Evolutionary conservation across 352 stramenopile genomes (phyloP).

Genomic region (Globisporangium radiosum): DNA sequence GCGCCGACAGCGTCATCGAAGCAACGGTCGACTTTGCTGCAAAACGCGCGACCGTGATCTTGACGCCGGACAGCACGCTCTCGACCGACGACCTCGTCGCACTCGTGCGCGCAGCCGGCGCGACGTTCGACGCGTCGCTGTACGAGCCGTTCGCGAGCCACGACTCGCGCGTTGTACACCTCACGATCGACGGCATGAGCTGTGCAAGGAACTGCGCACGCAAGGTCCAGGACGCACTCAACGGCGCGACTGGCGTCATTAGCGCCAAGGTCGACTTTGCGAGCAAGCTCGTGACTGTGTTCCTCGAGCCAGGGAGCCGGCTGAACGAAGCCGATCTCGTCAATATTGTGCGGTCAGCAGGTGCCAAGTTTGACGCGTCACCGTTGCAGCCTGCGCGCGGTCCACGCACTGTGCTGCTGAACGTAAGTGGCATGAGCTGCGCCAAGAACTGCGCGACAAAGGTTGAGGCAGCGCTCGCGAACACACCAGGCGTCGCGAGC

Average conservation of each 20-base stretch:
- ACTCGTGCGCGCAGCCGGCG: constrained; percentile 36
- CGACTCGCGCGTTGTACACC: constrained; percentile 65
- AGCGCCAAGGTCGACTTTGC: constrained; percentile 75
- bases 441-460: constrained; percentile 77
- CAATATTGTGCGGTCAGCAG: constrained; percentile 44
- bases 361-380: constrained; percentile 57
- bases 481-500: constrained; percentile 40
- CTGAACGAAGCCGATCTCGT: constrained; percentile 61
- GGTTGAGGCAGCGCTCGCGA: constrained; percentile 49
- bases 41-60: constrained; percentile 66
- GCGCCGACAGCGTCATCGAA: constrained; percentile 47
- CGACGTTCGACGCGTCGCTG: constrained; percentile 45
- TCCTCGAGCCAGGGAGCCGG: constrained; percentile 62
- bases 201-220: constrained; percentile 66
- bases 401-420: constrained; percentile 45
- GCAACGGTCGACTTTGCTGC: constrained; percentile 60
- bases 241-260: constrained; percentile 50
- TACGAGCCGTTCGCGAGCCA: constrained; percentile 63
- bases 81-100: constrained; percentile 63
- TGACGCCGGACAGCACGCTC: constrained; percentile 52
- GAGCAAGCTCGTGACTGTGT: constrained; percentile 68
- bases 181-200: constrained; percentile 74
- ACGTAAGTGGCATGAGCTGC: constrained; percentile 74
- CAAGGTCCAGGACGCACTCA: constrained; percentile 73
- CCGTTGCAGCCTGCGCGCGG: constrained; percentile 29